A percentile compares a stretch with the other conserved stretches of the same genome.
These are phyloP conservation scores for Plasmodium relictum DNA, from an alignment of 169 alveolate genomes.

Conservation along the genomic window DNA sequence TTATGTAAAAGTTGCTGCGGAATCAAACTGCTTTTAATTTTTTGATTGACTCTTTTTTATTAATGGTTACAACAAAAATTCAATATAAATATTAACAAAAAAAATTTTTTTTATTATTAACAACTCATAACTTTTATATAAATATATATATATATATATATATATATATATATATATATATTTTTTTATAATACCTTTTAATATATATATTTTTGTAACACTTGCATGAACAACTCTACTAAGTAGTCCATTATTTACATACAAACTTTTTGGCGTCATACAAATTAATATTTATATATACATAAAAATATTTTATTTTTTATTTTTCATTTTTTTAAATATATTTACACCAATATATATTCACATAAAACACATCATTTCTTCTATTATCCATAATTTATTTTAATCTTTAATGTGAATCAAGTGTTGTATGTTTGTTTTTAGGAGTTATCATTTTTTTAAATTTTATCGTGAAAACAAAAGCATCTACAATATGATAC, in stretches of 20 bases:
- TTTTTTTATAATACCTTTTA: not conserved
- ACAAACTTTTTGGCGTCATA: too few species aligned
- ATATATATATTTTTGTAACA: not conserved
- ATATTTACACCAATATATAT: too few species aligned
- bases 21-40: conserved; percentile 2
- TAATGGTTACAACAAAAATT: conserved; percentile 10
- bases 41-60: not conserved
- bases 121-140: too few species aligned
- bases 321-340: too few species aligned
- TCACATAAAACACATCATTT: not conserved
- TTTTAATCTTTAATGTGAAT: not conserved
- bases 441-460: not conserved
- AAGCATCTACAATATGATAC: too few species aligned
- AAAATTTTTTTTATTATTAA: too few species aligned
- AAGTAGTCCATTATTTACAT: too few species aligned
- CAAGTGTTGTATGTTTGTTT: not conserved
- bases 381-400: not conserved
- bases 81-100: not conserved
- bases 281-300: not conserved
- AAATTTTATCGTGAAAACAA: too few species aligned
- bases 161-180: not conserved
- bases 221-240: too few species aligned
- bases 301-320: not conserved
- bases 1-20: not conserved
- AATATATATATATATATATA: not conserved